A percentile compares a stretch with the other conserved stretches of the same genome.
phyloP scores from a whole-genome alignment of 2,329 filamentous ascomycete species.

The Exophiala lecanii-corni region DNA sequence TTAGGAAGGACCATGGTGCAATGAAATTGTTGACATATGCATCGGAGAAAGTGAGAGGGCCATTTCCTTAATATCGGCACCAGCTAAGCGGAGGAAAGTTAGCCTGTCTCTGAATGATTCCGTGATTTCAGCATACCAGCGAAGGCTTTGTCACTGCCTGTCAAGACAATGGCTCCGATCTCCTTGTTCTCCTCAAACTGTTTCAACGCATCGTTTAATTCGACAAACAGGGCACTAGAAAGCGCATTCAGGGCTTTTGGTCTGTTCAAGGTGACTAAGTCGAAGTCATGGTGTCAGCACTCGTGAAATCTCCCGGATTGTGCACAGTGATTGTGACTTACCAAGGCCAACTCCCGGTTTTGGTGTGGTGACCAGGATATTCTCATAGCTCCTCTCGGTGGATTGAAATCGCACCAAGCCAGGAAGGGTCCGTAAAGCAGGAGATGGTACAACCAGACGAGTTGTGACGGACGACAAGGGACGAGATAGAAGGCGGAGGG shows the following conservation, averaged over 20 bases:
- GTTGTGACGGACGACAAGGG: not conserved
- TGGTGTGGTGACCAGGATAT: conserved; percentile 75
- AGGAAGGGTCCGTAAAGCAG: conserved; percentile 56
- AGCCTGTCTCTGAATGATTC: conserved; percentile 7
- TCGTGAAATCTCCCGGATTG: too few species aligned
- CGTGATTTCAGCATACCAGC: conserved; percentile 47
- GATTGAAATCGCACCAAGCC: conserved; percentile 49
- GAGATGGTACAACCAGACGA: conserved; percentile 55
- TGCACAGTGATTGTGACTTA: conserved; percentile 42
- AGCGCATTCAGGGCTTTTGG: conserved; percentile 95
- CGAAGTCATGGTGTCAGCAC: too few species aligned
- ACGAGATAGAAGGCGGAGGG: conserved; percentile 13
- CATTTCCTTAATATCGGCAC: conserved; percentile 99
- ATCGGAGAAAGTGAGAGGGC: conserved; percentile 78
- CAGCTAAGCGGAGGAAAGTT: conserved; percentile 49
- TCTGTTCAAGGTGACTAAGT: conserved; percentile 82
- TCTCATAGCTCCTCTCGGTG: conserved; percentile 60
- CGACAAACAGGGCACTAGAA: conserved; percentile 80
- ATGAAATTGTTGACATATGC: conserved; percentile 92
- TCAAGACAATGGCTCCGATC: conserved; percentile 75
- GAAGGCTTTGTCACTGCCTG: conserved; percentile 84
- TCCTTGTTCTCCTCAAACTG: conserved; percentile 65
- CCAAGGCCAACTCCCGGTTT: conserved; percentile 87
- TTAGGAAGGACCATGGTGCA: conserved; percentile 84
- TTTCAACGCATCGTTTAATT: conserved; percentile 75